Evolutionary conservation across 2,329 filamentous ascomycete species (phyloP).

Genomic region (Neophaeococcomyces mojaviensis): DNA sequence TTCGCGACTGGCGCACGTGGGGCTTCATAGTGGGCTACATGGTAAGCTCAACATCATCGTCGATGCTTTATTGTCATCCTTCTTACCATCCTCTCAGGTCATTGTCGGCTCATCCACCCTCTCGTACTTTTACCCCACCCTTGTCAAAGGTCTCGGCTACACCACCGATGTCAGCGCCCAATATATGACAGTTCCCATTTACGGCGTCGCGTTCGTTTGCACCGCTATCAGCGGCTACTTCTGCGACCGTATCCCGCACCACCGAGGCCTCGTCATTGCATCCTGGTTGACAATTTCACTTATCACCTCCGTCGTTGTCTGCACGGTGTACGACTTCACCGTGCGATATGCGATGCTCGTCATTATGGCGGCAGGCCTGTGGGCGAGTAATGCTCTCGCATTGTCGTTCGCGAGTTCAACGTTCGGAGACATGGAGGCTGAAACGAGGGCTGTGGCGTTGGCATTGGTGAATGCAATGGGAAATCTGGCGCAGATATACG

Average conservation of each 20-base stretch:
- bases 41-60: conserved; percentile 16
- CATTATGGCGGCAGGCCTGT: conserved; percentile 69
- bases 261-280: conserved; percentile 63
- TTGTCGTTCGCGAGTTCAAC: conserved; percentile 47
- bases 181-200: conserved; percentile 54
- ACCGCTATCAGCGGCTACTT: conserved; percentile 59
- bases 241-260: conserved; percentile 66
- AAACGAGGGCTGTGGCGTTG: conserved; percentile 45
- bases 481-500: conserved; percentile 50
- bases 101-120: conserved; percentile 34
- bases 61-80: not conserved
- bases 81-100: conserved; percentile 15
- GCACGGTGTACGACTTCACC: conserved; percentile 58
- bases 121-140: conserved; percentile 34
- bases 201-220: conserved; percentile 54
- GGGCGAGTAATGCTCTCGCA: conserved; percentile 58
- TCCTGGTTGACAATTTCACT: conserved; percentile 60
- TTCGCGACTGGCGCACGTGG: conserved; percentile 32
- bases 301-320: conserved; percentile 69
- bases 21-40: conserved; percentile 37
- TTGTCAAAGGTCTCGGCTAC: conserved; percentile 38
- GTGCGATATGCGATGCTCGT: conserved; percentile 75
- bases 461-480: conserved; percentile 49
- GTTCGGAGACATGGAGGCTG: conserved; percentile 43
- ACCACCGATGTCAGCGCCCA: conserved; percentile 32